Conservation (phyloP, 331 rosid species). For the Quercus tomentella region DNA sequence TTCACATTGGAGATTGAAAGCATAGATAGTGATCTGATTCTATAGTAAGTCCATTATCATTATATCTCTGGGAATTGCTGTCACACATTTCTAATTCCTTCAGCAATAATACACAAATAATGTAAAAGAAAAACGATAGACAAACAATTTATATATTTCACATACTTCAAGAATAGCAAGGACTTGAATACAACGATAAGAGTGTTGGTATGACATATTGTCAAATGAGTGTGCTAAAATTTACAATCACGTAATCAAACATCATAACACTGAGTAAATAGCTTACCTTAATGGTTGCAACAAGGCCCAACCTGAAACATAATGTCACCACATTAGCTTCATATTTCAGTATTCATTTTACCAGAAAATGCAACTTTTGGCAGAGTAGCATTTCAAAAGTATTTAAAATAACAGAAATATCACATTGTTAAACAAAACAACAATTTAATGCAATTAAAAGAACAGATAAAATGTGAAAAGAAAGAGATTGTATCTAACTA, state of each 20-base stretch:
- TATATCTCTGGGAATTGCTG: background rate
- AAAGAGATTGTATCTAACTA: background rate
- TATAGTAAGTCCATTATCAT: background rate
- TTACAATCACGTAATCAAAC: background rate
- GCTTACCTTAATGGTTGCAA: slow-evolving; percentile 90
- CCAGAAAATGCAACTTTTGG: background rate
- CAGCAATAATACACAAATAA: no score
- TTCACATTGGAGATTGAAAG: background rate
- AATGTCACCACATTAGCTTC: slow-evolving; percentile 27
- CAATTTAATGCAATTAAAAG: background rate
- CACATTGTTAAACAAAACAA: background rate
- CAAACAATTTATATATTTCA: background rate
- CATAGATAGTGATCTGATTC: background rate
- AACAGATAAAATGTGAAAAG: background rate
- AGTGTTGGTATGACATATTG: background rate
- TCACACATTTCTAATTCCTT: background rate
- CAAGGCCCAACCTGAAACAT: slow-evolving; percentile 94
- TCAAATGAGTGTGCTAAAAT: background rate
- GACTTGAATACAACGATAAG: background rate
- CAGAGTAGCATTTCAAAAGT: background rate
- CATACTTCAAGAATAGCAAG: background rate
- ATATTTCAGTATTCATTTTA: background rate
- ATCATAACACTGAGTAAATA: background rate
- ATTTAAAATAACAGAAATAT: background rate
- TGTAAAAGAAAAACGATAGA: background rate